These are phyloP conservation scores for Multifurca ochricompacta DNA, from an alignment of 768 basidiomycete genomes.

Conservation along the genomic window DNA sequence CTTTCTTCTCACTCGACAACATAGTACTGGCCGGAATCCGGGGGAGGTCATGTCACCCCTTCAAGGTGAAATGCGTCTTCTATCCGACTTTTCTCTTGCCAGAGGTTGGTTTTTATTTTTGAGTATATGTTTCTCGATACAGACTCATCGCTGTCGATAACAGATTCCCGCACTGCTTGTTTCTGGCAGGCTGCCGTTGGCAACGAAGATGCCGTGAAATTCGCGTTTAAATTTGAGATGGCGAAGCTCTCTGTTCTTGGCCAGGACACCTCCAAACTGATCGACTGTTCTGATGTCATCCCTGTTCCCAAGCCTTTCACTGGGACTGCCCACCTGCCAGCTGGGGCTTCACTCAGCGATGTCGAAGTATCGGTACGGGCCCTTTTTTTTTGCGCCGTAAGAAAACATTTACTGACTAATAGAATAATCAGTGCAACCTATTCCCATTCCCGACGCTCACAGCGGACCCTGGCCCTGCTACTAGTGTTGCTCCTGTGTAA, in stretches of 20 bases:
- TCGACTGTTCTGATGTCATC: constrained; percentile 22
- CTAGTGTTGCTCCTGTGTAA: constrained; percentile 7
- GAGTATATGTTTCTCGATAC: not conserved
- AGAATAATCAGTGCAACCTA: not conserved
- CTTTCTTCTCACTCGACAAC: not conserved
- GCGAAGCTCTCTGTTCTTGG: constrained; percentile 28
- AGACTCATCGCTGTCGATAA: not conserved
- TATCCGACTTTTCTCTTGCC: constrained; percentile 29
- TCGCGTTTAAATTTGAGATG: constrained; percentile 26
- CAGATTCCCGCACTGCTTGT: constrained; percentile 30
- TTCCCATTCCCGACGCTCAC: not conserved
- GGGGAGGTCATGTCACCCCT: constrained; percentile 29
- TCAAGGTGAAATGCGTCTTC: constrained; percentile 29
- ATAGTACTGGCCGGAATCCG: constrained; percentile 22
- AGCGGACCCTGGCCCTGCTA: constrained; percentile 4
- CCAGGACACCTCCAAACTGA: constrained; percentile 17
- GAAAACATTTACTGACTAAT: not conserved
- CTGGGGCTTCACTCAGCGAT: not conserved
- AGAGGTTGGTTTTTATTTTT: constrained; percentile 12
- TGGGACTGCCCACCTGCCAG: constrained; percentile 1
- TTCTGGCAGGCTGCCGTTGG: constrained; percentile 30
- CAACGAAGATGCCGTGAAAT: constrained; percentile 25
- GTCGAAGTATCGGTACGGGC: constrained; percentile 2
- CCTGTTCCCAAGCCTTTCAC: constrained; percentile 2
- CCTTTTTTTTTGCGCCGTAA: not conserved